These are phyloP conservation scores for Dendrobium nobile DNA, from an alignment of 106 monocot genomes.

Conservation along the genomic window DNA sequence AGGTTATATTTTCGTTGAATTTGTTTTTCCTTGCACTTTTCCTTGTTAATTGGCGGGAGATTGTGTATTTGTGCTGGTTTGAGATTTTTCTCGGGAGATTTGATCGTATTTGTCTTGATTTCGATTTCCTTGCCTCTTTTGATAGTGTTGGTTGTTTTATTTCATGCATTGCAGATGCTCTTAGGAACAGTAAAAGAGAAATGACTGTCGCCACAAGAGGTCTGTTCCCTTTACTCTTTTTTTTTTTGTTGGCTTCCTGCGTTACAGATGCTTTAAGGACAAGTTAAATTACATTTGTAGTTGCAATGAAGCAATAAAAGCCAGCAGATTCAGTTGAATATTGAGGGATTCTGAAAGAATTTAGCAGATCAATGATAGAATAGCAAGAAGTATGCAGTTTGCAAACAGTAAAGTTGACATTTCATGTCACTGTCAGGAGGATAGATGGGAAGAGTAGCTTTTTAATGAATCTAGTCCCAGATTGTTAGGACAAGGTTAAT, in stretches of 20 bases:
- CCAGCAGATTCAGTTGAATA: neutral
- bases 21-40: neutral
- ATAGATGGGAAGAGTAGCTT: neutral
- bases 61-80: neutral
- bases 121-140: neutral
- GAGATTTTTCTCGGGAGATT: neutral
- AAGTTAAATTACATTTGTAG: neutral
- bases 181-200: conserved; percentile 86
- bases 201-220: conserved; percentile 86
- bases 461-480: neutral
- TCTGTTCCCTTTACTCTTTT: conserved; percentile 10
- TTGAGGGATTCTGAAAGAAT: neutral
- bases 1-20: neutral
- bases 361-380: neutral
- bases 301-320: neutral
- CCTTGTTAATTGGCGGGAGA: too few species aligned
- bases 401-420: neutral
- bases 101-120: neutral
- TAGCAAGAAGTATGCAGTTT: neutral
- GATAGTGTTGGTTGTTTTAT: neutral
- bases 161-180: conserved; percentile 50
- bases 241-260: neutral
- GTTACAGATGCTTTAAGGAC: neutral
- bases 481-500: neutral
- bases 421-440: neutral